Evolutionary conservation across 2,329 filamentous ascomycete species (phyloP), one percentile per base, ranked within the genome.

Genomic region (Xylaria sp.): DNA sequence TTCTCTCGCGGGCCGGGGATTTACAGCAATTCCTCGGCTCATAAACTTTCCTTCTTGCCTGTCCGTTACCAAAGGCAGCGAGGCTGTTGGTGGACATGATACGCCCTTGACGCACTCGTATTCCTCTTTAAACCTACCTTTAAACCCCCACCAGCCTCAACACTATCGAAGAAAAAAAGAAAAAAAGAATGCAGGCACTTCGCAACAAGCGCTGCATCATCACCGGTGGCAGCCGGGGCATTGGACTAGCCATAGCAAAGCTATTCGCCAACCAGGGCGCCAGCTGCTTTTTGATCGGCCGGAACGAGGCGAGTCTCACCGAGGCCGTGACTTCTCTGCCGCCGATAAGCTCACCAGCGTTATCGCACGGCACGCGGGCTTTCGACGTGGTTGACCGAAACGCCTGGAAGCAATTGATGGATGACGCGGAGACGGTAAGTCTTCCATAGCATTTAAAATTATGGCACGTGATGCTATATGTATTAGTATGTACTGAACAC

Each of bases 201-300:
- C 71, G 70, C 43, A 81, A 82, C 60, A 83, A 83, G 65, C 81
- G 79, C 62, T 84, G 80, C 73, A 79, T 91, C 72, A 81, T 93
- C 54, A 90, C 90, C 2, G 91, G 91, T 50, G 90, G 84, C 19
- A 89, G 88, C 45, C 87, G 89, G 19, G 87, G 88, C 56, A 92
- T 93, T 68, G 91, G 91, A 46, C 79, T 82, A 43, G 85, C 86
- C 54, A 89, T 93, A 57, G 89, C 90, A 9, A 75, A 79, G 38
- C 81, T 84, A n/a, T 90, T 93, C 71, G 85, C 89, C 19, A 72
- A 74, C 55, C 82, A 88, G 61, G 89, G 88, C 33, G 88, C 84
- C 40, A 75, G 77, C 25, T 83, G 85, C 65, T 83, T 88, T 15
- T 80, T 92, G 9, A 80, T 91, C 19, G 87, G 87, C 46, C 84